phyloP scores from a whole-genome alignment of 805 yeast genomes.

The Cyberlindnera suaveolens region DNA sequence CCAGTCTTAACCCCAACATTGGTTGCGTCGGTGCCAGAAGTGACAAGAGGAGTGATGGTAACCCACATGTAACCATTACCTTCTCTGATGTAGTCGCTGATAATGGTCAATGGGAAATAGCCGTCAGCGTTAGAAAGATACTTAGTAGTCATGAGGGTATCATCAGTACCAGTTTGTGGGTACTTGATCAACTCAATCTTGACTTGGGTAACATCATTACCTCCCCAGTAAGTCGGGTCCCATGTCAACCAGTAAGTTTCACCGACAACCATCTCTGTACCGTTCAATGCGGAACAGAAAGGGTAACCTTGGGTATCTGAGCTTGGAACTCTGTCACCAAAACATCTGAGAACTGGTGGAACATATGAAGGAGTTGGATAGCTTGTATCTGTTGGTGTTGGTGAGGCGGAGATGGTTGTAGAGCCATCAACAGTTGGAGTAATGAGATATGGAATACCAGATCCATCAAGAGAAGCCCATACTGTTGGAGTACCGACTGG shows the following conservation, averaged over 20 bases:
- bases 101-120: conserved; percentile 31
- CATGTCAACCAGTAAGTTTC: conserved; percentile 44
- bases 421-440: conserved; percentile 34
- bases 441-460: conserved; percentile 37
- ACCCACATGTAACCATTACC: conserved; percentile 33
- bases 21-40: conserved; percentile 28
- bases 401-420: conserved; percentile 33
- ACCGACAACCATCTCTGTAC: conserved; percentile 39
- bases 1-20: conserved; percentile 34
- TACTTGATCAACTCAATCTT: conserved; percentile 28
- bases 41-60: conserved; percentile 32
- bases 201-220: conserved; percentile 30
- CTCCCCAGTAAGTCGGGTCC: conserved; percentile 40
- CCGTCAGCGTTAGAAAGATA: conserved; percentile 33
- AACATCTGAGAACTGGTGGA: conserved; percentile 40
- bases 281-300: conserved; percentile 35
- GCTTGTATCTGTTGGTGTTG: conserved; percentile 31
- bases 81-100: conserved; percentile 26
- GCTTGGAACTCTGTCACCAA: conserved; percentile 35
- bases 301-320: conserved; percentile 28
- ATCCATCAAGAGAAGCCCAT: conserved; percentile 38
- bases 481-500: conserved; percentile 33
- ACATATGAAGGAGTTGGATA: conserved; percentile 33
- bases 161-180: conserved; percentile 27
- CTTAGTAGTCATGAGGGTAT: conserved; percentile 28